Conservation (phyloP, 2,329 filamentous ascomycete species). For the Ophiostoma populinum region DNA sequence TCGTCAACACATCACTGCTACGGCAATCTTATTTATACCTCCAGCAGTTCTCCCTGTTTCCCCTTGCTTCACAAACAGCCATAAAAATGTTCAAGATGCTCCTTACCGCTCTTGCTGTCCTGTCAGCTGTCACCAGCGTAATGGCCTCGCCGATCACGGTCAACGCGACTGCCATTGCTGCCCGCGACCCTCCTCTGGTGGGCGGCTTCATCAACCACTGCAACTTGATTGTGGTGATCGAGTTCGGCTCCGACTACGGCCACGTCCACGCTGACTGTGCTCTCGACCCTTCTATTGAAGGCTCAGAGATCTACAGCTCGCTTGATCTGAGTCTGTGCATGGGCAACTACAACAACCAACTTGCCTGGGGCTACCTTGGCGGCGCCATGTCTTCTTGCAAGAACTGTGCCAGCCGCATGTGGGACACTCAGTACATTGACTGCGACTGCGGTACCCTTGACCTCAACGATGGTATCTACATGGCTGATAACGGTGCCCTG, state of each 20-base stretch:
- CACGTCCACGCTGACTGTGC: constrained; percentile 4
- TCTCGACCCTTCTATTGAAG: background rate
- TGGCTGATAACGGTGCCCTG: constrained; percentile 1
- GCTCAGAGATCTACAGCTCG: background rate
- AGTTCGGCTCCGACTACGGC: constrained; percentile 1
- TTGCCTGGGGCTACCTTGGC: constrained; percentile 7
- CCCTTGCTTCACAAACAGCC: too few relatives aligned
- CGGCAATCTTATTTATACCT: too few relatives aligned
- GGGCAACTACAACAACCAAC: constrained; percentile 9
- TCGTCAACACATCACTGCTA: too few relatives aligned
- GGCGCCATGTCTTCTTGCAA: constrained; percentile 8
- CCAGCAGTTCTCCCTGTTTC: too few relatives aligned
- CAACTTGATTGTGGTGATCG: constrained; percentile 1
- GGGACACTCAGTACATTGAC: constrained; percentile 4
- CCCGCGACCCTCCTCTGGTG: background rate
- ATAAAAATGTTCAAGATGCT: too few relatives aligned
- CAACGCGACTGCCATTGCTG: background rate
- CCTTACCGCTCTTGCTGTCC: too few relatives aligned
- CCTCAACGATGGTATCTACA: constrained; percentile 6
- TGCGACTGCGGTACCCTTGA: constrained; percentile 9
- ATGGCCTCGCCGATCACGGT: background rate
- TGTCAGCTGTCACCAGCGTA: background rate
- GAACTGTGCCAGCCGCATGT: constrained; percentile 4
- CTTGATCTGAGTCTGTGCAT: constrained; percentile 9
- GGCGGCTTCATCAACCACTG: constrained; percentile 5